Conservation (phyloP, 2,329 filamentous ascomycete species). For the Penicillium crustosum region DNA sequence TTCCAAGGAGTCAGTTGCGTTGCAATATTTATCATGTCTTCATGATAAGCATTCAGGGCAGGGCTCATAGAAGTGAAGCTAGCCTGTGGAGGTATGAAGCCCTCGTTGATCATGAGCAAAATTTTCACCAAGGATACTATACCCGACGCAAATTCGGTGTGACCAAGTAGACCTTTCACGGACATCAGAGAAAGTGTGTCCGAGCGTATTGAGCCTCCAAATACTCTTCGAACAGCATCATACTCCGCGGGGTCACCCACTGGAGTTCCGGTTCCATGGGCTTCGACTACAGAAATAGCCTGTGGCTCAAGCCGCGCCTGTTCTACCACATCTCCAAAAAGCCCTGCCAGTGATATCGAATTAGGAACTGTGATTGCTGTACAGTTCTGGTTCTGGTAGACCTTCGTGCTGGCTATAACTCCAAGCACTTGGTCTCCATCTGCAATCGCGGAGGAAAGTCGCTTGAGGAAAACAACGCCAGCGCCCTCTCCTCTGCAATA, state of each 20-base stretch:
- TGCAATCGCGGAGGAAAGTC: slow-evolving; percentile 44
- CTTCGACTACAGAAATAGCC: slow-evolving; percentile 34
- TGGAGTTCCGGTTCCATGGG: slow-evolving; percentile 35
- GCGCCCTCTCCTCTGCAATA: slow-evolving; percentile 53
- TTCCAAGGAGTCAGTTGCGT: slow-evolving; percentile 16
- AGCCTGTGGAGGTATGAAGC: slow-evolving; percentile 30
- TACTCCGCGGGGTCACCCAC: slow-evolving; percentile 35
- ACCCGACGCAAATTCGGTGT: slow-evolving; percentile 36
- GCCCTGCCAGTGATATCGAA: slow-evolving; percentile 24
- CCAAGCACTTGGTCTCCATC: slow-evolving; percentile 50
- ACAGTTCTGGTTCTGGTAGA: slow-evolving; percentile 37
- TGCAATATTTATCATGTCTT: slow-evolving; percentile 14
- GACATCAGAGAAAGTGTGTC: slow-evolving; percentile 27
- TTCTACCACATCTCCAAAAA: slow-evolving; percentile 30
- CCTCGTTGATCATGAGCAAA: slow-evolving; percentile 31
- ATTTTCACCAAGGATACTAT: slow-evolving; percentile 32
- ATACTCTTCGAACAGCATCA: slow-evolving; percentile 22
- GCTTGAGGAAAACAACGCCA: slow-evolving; percentile 49
- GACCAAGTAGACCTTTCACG: slow-evolving; percentile 38
- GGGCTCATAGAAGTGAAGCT: slow-evolving; percentile 19
- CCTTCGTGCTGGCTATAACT: slow-evolving; percentile 32
- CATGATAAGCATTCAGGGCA: slow-evolving; percentile 23
- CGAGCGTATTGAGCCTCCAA: slow-evolving; percentile 15
- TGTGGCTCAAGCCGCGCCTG: slow-evolving; percentile 23
- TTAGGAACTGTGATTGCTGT: slow-evolving; percentile 23